A percentile compares a stretch with the other conserved stretches of the same genome.
Evolutionary conservation across 1,139 yeast species (phyloP).

Genomic region (Barnettozyma hawaiiensis): DNA sequence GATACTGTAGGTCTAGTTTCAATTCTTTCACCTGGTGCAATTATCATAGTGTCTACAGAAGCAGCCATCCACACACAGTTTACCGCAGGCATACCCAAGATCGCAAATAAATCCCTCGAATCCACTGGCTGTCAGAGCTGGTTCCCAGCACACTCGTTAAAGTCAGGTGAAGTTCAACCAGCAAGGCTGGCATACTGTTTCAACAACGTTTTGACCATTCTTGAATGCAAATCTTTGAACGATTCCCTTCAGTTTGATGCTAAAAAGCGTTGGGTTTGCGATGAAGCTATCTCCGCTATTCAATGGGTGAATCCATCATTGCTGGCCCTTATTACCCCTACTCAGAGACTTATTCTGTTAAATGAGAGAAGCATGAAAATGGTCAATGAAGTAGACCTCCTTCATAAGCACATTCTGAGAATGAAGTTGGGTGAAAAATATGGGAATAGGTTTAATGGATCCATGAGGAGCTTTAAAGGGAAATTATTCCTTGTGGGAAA

Average conservation of each 20-base stretch:
- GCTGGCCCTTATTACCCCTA: conserved; percentile 41
- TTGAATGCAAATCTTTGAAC: conserved; percentile 41
- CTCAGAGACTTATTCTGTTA: conserved; percentile 41
- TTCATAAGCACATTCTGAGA: conserved; percentile 39
- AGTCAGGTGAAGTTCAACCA: conserved; percentile 20
- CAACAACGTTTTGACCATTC: conserved; percentile 50
- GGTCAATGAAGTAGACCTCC: conserved; percentile 36
- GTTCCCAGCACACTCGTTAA: conserved; percentile 43
- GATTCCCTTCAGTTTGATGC: conserved; percentile 37
- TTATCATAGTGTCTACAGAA: conserved; percentile 50
- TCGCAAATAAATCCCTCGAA: conserved; percentile 30
- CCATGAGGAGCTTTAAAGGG: conserved; percentile 38
- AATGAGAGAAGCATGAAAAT: conserved; percentile 36
- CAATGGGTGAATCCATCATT: conserved; percentile 57
- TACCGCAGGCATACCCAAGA: conserved; percentile 44
- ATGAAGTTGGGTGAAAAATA: neutral
- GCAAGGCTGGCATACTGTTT: conserved; percentile 65
- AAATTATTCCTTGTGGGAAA: conserved; percentile 45
- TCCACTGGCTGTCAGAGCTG: conserved; percentile 51
- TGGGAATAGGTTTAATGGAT: conserved; percentile 17
- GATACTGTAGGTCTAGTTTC: conserved; percentile 60
- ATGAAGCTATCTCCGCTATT: conserved; percentile 44
- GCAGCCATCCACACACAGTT: conserved; percentile 52
- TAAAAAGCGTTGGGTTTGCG: conserved; percentile 41
- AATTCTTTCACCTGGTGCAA: conserved; percentile 45